Percentiles rank a stretch among this genome's conserved stretches.
Conservation (phyloP, 192 early-diverging fungal genomes). For the Coemansia sp. region DNA sequence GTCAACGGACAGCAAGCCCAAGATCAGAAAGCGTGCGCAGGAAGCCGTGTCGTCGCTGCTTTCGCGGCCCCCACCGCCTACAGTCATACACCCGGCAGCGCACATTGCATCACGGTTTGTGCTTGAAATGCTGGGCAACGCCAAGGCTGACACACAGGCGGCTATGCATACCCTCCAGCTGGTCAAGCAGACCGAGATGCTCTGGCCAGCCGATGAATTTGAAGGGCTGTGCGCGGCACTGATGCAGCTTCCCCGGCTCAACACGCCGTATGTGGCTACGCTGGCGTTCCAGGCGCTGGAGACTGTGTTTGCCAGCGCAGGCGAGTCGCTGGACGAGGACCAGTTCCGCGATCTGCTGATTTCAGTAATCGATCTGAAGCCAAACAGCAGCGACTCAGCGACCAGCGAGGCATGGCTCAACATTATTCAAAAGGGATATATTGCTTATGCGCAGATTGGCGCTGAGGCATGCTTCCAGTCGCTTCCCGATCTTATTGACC, state of each 20-base stretch:
- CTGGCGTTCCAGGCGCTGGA: constrained; percentile 57
- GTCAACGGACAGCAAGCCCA: constrained; percentile 80
- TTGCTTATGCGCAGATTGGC: constrained; percentile 63
- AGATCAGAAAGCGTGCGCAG: constrained; percentile 85
- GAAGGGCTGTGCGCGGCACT: constrained; percentile 68
- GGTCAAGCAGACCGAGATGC: constrained; percentile 62
- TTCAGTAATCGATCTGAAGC: constrained; percentile 75
- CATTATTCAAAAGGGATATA: constrained; percentile 73
- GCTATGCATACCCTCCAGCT: constrained; percentile 70
- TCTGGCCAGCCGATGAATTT: constrained; percentile 62
- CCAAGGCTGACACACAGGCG: constrained; percentile 57
- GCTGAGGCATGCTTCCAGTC: constrained; percentile 54
- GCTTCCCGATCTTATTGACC: constrained; percentile 59
- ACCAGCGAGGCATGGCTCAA: constrained; percentile 82
- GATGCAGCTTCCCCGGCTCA: constrained; percentile 75
- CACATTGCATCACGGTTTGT: constrained; percentile 63
- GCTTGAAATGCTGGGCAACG: constrained; percentile 58
- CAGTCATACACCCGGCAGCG: constrained; percentile 70
- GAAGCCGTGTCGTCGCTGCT: constrained; percentile 76
- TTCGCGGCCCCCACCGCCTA: constrained; percentile 69
- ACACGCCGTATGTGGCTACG: constrained; percentile 74
- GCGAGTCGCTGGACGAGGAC: constrained; percentile 47
- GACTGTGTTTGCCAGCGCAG: constrained; percentile 32
- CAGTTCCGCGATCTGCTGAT: constrained; percentile 57
- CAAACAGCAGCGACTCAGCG: constrained; percentile 78